Percentiles rank a stretch among this genome's conserved stretches.
Evolutionary conservation across 139 green algal species (phyloP).

Genomic region (Chlorella sorokiniana): DNA sequence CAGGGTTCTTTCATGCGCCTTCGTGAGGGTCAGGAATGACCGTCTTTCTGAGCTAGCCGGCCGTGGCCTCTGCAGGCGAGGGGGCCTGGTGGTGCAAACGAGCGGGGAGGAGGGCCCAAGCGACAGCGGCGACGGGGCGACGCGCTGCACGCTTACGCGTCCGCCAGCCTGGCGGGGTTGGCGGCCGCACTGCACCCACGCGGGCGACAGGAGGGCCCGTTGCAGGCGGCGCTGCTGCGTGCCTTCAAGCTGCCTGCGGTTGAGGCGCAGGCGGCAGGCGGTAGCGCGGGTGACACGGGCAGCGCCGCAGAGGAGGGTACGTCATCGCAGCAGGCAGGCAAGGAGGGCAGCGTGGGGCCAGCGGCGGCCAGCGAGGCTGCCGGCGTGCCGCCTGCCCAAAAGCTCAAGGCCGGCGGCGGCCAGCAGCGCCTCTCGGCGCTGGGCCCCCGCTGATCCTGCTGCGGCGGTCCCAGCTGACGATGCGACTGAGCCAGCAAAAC

Average conservation of each 20-base stretch:
- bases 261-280: neutral
- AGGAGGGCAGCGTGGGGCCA: neutral
- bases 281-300: neutral
- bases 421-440: neutral
- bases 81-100: neutral
- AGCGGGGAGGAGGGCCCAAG: neutral
- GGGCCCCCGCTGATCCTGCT: neutral
- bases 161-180: neutral
- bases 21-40: too few species aligned
- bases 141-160: neutral
- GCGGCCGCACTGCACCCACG: constrained; percentile 33
- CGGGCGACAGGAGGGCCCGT: constrained; percentile 36
- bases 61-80: neutral
- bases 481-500: neutral
- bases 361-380: neutral
- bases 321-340: neutral
- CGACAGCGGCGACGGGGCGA: neutral
- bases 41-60: neutral
- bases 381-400: neutral
- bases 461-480: neutral
- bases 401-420: neutral
- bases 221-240: constrained; percentile 7
- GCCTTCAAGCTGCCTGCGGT: constrained; percentile 10
- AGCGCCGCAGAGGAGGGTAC: neutral
- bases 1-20: neutral